Evolutionary conservation across 805 yeast species (phyloP).

Genomic region (Kurtzmaniella cleridarum): DNA sequence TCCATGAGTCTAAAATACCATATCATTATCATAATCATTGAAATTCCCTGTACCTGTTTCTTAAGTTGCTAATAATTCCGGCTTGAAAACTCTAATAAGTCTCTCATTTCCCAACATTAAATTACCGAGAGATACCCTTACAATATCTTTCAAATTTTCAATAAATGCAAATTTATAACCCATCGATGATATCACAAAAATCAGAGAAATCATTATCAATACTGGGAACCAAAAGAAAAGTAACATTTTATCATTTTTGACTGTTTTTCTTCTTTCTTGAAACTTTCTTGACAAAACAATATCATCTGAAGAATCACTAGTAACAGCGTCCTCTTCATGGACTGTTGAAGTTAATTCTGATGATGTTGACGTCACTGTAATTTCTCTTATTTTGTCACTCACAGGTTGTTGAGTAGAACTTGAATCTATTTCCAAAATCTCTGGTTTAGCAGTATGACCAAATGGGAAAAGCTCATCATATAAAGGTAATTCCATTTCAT

Average conservation of each 20-base stretch:
- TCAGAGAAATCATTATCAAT: conserved; percentile 48
- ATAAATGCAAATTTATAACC: conserved; percentile 34
- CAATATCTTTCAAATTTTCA: conserved; percentile 26
- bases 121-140: conserved; percentile 36
- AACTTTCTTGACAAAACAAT: conserved; percentile 34
- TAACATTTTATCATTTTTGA: conserved; percentile 74
- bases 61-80: conserved; percentile 1
- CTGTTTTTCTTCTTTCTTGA: conserved; percentile 41
- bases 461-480: conserved; percentile 74
- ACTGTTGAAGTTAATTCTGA: background rate
- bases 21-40: background rate
- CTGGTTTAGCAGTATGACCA: conserved; percentile 15
- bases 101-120: conserved; percentile 41
- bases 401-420: no score
- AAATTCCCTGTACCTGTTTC: background rate
- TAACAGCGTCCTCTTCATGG: conserved; percentile 26
- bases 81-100: conserved; percentile 31
- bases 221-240: conserved; percentile 90
- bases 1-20: background rate
- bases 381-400: no score
- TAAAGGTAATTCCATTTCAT: conserved; percentile 47
- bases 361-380: background rate
- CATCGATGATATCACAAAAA: conserved; percentile 38
- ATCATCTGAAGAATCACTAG: conserved; percentile 40
- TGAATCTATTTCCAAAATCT: background rate